A percentile compares a stretch with the other conserved stretches of the same genome.
Evolutionary conservation across 371 early-diverging fungal genomes (phyloP).

Genomic region (Choanephora cucurbitarum): DNA sequence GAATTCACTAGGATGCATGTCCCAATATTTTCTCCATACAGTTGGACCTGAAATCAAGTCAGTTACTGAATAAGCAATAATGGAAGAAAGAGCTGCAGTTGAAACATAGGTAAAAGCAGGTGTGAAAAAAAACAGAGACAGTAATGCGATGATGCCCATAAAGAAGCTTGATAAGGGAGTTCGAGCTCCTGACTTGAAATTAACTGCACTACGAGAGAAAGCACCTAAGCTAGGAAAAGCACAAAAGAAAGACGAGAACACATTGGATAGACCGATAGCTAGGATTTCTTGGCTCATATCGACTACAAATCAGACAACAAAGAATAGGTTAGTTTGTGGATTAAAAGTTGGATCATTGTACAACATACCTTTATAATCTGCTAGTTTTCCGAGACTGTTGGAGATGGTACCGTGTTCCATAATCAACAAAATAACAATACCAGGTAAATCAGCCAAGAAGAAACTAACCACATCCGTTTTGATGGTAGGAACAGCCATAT

Average conservation of each 20-base stretch:
- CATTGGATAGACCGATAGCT: slow-evolving; percentile 78
- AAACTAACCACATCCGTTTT: slow-evolving; percentile 38
- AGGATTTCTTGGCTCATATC: slow-evolving; percentile 81
- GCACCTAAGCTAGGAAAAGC: slow-evolving; percentile 85
- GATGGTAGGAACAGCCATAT: slow-evolving; percentile 56
- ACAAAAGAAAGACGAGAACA: slow-evolving; percentile 79
- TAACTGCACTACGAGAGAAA: slow-evolving; percentile 85
- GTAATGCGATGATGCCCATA: slow-evolving; percentile 73
- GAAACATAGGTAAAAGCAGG: slow-evolving; percentile 87
- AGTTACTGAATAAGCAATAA: slow-evolving; percentile 73
- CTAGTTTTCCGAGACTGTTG: slow-evolving; percentile 75
- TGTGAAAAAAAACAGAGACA: slow-evolving; percentile 76
- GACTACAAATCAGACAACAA: slow-evolving; percentile 28
- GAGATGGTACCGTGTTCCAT: slow-evolving; percentile 88
- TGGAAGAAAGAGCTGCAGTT: slow-evolving; percentile 71
- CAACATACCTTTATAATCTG: slow-evolving; percentile 47
- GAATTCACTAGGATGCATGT: slow-evolving; percentile 36
- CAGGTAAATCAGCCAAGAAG: slow-evolving; percentile 58
- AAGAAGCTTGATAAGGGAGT: slow-evolving; percentile 77
- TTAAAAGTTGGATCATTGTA: too few relatives aligned
- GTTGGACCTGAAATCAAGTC: slow-evolving; percentile 60
- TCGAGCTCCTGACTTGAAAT: slow-evolving; percentile 67
- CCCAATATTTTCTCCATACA: slow-evolving; percentile 48
- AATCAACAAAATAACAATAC: slow-evolving; percentile 72
- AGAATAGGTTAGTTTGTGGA: slow-evolving; percentile 4